Evolutionary conservation across 768 basidiomycete species (phyloP).

Genomic region (Suillus occidentalis): DNA sequence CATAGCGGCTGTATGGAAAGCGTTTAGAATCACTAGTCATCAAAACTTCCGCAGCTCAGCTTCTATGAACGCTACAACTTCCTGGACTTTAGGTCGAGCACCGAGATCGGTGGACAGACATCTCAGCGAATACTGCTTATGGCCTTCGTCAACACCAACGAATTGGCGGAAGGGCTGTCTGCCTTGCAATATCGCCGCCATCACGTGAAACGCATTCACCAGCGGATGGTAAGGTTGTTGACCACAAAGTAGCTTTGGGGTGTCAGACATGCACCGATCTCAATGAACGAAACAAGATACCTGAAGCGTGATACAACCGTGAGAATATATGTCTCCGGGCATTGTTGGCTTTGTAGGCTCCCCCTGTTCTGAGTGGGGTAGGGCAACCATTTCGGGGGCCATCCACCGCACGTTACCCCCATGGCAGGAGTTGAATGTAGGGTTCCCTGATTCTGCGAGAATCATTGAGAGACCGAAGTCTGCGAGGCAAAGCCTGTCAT

Average conservation of each 20-base stretch:
- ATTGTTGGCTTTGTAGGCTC: conserved; percentile 17
- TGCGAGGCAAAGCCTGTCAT: conserved; percentile 21
- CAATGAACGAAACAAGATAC: conserved; percentile 15
- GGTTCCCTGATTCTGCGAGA: conserved; percentile 9
- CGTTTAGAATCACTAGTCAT: background rate
- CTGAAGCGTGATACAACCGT: conserved; percentile 36
- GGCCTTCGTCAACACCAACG: background rate
- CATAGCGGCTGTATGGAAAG: background rate
- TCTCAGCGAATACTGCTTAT: background rate
- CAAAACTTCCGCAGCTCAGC: background rate
- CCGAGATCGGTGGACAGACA: background rate
- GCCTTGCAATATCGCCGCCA: background rate
- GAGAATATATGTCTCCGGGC: conserved; percentile 38
- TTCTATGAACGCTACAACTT: background rate
- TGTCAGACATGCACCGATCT: background rate
- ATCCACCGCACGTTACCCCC: conserved; percentile 41
- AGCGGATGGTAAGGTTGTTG: background rate
- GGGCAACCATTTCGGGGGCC: conserved; percentile 36
- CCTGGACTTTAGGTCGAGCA: background rate
- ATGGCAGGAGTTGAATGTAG: conserved; percentile 17
- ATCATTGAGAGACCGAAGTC: conserved; percentile 33
- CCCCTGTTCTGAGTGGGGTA: conserved; percentile 10
- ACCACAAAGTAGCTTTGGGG: background rate
- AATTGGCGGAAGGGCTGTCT: background rate
- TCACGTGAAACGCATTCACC: background rate